phyloP scores from a whole-genome alignment of 108 stramenopile species.

The Nitzschia sp. region DNA sequence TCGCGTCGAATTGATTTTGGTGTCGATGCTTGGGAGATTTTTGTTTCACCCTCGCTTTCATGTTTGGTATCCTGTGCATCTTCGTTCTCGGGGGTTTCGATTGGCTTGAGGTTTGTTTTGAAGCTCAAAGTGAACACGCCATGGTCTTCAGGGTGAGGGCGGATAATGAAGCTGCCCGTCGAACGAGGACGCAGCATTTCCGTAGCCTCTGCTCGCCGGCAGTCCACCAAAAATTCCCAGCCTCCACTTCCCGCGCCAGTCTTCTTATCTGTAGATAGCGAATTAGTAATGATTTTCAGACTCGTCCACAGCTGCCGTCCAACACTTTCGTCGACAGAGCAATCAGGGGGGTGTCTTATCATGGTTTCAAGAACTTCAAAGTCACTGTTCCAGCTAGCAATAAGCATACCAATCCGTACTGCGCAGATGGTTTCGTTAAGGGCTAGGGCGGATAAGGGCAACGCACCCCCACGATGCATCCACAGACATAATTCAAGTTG shows the following conservation, averaged over 20 bases:
- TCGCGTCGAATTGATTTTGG: slow-evolving; percentile 55
- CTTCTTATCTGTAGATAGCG: slow-evolving; percentile 21
- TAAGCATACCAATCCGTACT: slow-evolving; percentile 67
- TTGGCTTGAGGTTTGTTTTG: slow-evolving; percentile 80
- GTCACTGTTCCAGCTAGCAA: slow-evolving; percentile 70
- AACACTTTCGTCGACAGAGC: slow-evolving; percentile 60
- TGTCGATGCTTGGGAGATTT: slow-evolving; percentile 14
- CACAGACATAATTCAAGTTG: slow-evolving; percentile 86
- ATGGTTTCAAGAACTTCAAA: slow-evolving; percentile 67
- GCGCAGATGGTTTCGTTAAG: slow-evolving; percentile 72
- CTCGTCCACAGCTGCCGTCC: slow-evolving; percentile 81
- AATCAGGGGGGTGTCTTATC: slow-evolving; percentile 78
- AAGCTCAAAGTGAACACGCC: slow-evolving; percentile 90
- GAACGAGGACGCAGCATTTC: slow-evolving; percentile 67
- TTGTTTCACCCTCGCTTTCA: slow-evolving; percentile 7
- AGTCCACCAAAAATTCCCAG: slow-evolving; percentile 91
- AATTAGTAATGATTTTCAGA: slow-evolving; percentile 66
- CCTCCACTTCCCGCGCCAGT: slow-evolving; percentile 63
- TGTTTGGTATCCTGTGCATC: slow-evolving; percentile 1
- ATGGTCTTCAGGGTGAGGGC: slow-evolving; percentile 81
- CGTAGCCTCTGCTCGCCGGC: slow-evolving; percentile 77
- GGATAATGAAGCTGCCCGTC: slow-evolving; percentile 80
- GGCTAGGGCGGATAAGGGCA: slow-evolving; percentile 64
- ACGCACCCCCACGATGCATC: slow-evolving; percentile 76
- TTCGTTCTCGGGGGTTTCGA: slow-evolving; percentile 19